phyloP scores from a whole-genome alignment of 192 early-diverging fungal genomes.

The Dispira simplex region DNA sequence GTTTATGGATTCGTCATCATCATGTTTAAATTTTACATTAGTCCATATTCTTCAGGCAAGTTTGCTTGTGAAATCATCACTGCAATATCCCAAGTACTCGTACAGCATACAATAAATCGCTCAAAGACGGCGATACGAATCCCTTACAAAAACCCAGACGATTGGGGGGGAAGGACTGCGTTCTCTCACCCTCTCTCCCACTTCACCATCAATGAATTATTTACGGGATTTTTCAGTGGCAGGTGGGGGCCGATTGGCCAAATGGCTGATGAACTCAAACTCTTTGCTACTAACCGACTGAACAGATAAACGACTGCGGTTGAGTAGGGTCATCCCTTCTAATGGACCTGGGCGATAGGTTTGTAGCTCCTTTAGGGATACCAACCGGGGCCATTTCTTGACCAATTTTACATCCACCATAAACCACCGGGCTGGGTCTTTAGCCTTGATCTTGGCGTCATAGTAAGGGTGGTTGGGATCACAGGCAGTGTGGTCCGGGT shows the following conservation, averaged over 20 bases:
- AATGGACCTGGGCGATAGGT: constrained; percentile 26
- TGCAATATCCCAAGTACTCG: no score
- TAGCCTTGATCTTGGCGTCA: constrained; percentile 46
- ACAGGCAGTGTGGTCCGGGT: constrained; percentile 62
- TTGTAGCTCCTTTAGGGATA: constrained; percentile 57
- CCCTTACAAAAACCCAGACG: no score
- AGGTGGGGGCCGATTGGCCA: constrained; percentile 10
- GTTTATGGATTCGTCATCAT: no score
- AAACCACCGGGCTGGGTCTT: constrained; percentile 59
- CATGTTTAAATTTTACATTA: no score
- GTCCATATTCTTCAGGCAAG: no score
- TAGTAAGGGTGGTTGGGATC: constrained; percentile 60
- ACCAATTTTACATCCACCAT: constrained; percentile 76
- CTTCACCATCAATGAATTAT: no score
- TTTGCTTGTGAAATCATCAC: no score
- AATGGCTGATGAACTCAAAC: constrained; percentile 45
- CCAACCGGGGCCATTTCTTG: constrained; percentile 36
- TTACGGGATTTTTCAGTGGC: no score
- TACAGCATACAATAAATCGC: no score
- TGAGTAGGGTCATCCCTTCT: constrained; percentile 48
- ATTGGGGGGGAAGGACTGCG: no score
- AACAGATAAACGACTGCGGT: constrained; percentile 56
- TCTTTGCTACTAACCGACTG: constrained; percentile 48
- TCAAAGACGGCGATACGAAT: no score
- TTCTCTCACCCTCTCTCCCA: no score